Evolutionary conservation across 2,329 filamentous ascomycete species (phyloP), one percentile per base, ranked within the genome.

Genomic region (Phialemonium atrogriseum): DNA sequence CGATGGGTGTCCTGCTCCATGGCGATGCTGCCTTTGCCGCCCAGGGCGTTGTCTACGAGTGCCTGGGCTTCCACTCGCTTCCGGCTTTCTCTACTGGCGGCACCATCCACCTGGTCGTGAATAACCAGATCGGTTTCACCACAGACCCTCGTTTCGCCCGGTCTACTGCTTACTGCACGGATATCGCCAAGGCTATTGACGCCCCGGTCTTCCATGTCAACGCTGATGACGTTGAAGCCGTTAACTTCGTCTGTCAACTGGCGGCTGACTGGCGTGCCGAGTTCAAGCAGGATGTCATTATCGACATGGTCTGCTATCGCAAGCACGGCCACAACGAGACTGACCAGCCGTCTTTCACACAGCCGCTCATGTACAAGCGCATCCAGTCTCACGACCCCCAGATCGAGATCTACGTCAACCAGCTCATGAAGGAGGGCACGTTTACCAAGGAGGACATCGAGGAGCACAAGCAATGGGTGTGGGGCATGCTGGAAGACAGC

Each of bases 101-200:
- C 54, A 98, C 91, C 36, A 84, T 98, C 49, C 91, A 98, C 64
- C 72, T 98, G 44, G 80, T 98, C 37, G 89, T 96, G 48, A 98
- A 98, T 77, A 98, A 98, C 74, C 91, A 98, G 72, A 98, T 98
- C 58, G 91, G 91, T 60, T 98, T 98, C 72, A 98, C 91, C 33
- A 98, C 91, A 14, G 91, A 98, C 55, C 91, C 91, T 46, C 86
- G 91, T 54, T 98, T 94, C 61, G 82, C 91, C 48, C 87, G 91
- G 49, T 98, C 91, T 13, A 98, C 91, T 30, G 84, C 91, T 26
- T 98, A 98, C 76, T 98, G 91, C 67, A 96, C 91, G 25, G 91
- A 98, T 59, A 95, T 98, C 51, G 91, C 91, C 62, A 98, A 98
- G 71, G 85, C 91, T 31, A 95, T 98, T 47, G 91, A 98, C 49